Conservation (phyloP, 495 filamentous ascomycete genomes). For the Chaetomidium leptoderma region DNA sequence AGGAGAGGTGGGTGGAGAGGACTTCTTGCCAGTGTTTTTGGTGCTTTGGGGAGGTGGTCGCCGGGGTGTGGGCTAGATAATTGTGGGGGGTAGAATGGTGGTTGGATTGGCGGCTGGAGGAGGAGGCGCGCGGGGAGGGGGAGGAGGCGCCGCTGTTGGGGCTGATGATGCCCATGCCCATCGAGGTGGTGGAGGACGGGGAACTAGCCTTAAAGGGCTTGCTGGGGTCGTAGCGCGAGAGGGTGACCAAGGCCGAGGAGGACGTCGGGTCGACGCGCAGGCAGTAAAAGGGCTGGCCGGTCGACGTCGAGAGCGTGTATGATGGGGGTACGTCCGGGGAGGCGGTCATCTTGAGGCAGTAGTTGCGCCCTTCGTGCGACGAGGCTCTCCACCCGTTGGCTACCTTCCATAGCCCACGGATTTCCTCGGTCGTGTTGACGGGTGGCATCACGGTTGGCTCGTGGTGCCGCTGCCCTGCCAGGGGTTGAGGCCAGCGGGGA, state of each 20-base stretch:
- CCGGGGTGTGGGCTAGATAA: constrained; percentile 10
- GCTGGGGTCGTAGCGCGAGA: constrained; percentile 51
- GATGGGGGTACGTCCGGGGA: constrained; percentile 45
- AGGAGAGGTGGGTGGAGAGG: constrained; percentile 56
- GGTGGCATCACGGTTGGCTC: constrained; percentile 45
- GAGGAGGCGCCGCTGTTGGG: constrained; percentile 36
- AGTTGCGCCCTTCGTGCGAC: constrained; percentile 45
- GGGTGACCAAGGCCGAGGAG: constrained; percentile 49
- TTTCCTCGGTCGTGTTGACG: constrained; percentile 48
- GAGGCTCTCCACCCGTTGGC: constrained; percentile 53
- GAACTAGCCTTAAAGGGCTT: constrained; percentile 41
- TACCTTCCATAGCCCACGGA: constrained; percentile 53
- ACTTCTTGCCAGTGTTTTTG: constrained; percentile 48
- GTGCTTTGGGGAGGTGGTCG: constrained; percentile 16
- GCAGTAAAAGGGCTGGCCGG: constrained; percentile 49
- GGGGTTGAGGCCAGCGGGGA: constrained; percentile 17
- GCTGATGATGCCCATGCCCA: background rate
- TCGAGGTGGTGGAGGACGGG: constrained; percentile 3
- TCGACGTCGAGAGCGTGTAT: constrained; percentile 48
- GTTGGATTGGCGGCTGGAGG: constrained; percentile 18
- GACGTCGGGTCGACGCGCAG: constrained; percentile 53
- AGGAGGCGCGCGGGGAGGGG: constrained; percentile 29
- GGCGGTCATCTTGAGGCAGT: constrained; percentile 47
- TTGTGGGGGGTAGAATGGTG: background rate
- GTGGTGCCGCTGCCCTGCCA: constrained; percentile 19